Percentiles rank a stretch among this genome's conserved stretches.
Conservation (phyloP, 805 yeast genomes). For the Yarrowia phangngaensis region DNA sequence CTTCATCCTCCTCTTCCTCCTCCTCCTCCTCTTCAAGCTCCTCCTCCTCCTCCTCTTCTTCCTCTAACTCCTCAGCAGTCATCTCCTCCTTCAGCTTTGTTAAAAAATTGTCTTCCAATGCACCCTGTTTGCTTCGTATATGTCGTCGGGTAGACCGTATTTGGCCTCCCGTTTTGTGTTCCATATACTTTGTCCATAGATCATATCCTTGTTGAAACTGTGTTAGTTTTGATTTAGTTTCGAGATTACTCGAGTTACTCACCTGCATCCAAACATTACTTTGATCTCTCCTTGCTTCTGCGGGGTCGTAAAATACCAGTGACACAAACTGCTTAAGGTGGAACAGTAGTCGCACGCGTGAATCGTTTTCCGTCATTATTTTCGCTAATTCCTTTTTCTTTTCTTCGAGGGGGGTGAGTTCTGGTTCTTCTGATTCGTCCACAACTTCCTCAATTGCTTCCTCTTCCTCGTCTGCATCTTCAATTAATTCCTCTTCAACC, state of each 20-base stretch:
- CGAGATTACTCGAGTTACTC: constrained; percentile 1
- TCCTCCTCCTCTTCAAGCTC: constrained; percentile 1
- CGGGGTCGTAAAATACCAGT: constrained; percentile 41
- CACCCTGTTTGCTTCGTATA: constrained; percentile 27
- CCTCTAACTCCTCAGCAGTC: constrained; percentile 30
- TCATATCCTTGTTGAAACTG: constrained; percentile 37
- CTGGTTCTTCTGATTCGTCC: not conserved
- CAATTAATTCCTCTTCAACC: not conserved
- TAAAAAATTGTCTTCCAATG: constrained; percentile 27
- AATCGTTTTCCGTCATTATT: constrained; percentile 38
- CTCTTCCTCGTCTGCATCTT: not conserved
- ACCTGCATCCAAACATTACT: constrained; percentile 35
- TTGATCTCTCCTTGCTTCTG: constrained; percentile 38
- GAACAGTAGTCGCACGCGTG: constrained; percentile 40
- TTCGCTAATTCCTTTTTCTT: constrained; percentile 29
- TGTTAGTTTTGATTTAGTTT: constrained; percentile 19
- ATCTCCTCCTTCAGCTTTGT: constrained; percentile 34
- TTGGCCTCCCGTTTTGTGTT: constrained; percentile 34
- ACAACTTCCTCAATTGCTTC: not conserved
- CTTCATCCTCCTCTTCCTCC: constrained; percentile 19
- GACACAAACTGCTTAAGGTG: constrained; percentile 43
- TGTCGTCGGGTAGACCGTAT: constrained; percentile 36
- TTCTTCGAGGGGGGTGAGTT: constrained; percentile 14
- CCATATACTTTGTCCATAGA: constrained; percentile 43
- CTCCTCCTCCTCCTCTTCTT: constrained; percentile 16